Base-by-base conservation (phyloP, 139 green algal genomes). In the Yamagishiella unicocca region DNA sequence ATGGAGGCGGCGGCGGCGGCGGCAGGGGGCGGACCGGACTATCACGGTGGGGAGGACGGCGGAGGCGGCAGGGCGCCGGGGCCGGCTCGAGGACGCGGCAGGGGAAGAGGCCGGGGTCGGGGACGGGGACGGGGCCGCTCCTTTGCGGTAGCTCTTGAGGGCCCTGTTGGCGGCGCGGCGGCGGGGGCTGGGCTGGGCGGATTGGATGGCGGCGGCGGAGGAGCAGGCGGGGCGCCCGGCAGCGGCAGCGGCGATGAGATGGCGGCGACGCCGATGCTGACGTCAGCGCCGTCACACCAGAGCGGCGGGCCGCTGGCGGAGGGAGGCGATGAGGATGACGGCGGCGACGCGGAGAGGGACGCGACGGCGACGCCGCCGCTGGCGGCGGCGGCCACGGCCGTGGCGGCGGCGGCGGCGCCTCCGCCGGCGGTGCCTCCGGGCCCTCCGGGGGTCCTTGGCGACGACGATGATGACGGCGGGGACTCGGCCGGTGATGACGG, bases 1-100 rank as follows among this genome's bases (percentile, higher is more conserved):
- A 83, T 83, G 45, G 84, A 67, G 25, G 84, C 75, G 3, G 58
- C 58, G 1, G 75, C 75, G 10, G 77, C 79, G 45, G 85, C 76
- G 37, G 85, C 66, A 8, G 55, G 61, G 64, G 35, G 85, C 19
- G 31, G 42, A 25, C 40, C 66, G 40, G 79, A 54, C 19, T 19
- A 64, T 21, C 53, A 54, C 27, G 55, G 38, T 40, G 62, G 54
- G 53, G 53, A 71, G 35, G 75, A 35, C 2, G 50, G 12, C 25
- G 40, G 2, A 24, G 42, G 71, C 68, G 58, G 42, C 45, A 31
- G 42, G 42, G 45, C 73, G 54, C 24, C 55, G 38, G 50, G n/a
- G 38, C 22, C 54, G 58, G 54, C 31, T 22, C 22, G 10, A 7
- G 37, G 87, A 80, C 33, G 87, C 43, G 71, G 38, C 55, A 33